Evolutionary conservation across 1,284 basidiomycete species (phyloP).

Genomic region (Marasmius sp.): DNA sequence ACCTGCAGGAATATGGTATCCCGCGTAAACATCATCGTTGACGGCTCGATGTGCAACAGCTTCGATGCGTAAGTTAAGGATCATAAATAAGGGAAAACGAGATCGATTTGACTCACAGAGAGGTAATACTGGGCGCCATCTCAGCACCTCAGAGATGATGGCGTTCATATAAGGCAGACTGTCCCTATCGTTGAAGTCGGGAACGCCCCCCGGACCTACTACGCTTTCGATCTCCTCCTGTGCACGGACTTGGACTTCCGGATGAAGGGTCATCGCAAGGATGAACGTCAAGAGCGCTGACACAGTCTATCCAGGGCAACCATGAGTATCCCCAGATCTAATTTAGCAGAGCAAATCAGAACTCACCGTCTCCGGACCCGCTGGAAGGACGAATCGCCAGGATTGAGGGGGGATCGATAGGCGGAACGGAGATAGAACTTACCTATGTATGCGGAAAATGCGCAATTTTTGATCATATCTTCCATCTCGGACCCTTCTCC

Average conservation of each 20-base stretch:
- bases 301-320: constrained; percentile 15
- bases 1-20: background rate
- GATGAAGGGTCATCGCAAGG: constrained; percentile 26
- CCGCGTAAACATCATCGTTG: background rate
- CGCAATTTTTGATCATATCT: too few relatives aligned
- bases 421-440: too few relatives aligned
- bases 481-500: too few relatives aligned
- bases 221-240: constrained; percentile 34
- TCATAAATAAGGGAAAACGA: background rate
- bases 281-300: constrained; percentile 23
- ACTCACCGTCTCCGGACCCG: constrained; percentile 19
- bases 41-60: background rate
- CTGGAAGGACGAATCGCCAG: background rate
- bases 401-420: background rate
- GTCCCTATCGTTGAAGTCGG: constrained; percentile 31
- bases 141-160: constrained; percentile 17
- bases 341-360: background rate
- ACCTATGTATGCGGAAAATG: too few relatives aligned
- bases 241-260: constrained; percentile 23
- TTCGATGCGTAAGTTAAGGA: background rate
- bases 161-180: constrained; percentile 31
- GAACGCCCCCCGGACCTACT: constrained; percentile 30
- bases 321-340: too few relatives aligned
- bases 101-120: background rate
- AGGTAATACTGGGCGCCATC: background rate